Evolutionary conservation across 2,329 filamentous ascomycete species (phyloP).

Genomic region (Cladosporium halotolerans): DNA sequence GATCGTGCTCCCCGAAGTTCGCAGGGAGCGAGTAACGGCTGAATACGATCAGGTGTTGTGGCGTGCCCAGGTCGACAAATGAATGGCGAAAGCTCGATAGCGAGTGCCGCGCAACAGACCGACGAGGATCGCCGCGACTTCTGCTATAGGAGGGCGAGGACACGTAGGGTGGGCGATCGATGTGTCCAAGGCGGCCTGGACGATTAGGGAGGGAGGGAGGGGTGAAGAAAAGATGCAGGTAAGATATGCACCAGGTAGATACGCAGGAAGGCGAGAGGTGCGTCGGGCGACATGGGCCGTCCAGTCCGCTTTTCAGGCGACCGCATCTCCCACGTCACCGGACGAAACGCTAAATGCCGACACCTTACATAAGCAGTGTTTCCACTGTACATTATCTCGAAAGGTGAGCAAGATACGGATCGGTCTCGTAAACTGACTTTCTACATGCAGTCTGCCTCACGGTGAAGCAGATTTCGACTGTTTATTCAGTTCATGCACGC

Average conservation of each 20-base stretch:
- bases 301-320: not conserved
- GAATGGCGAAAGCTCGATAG: not conserved
- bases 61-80: not conserved
- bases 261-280: not conserved
- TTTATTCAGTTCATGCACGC: no score
- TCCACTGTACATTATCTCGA: no score
- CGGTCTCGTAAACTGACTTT: no score
- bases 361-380: no score
- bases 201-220: not conserved
- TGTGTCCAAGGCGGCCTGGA: not conserved
- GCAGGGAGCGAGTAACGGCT: not conserved
- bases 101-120: not conserved
- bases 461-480: no score
- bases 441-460: no score
- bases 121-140: not conserved
- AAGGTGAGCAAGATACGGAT: no score
- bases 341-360: no score
- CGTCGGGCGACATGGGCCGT: not conserved
- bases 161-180: not conserved
- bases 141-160: not conserved
- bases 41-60: not conserved
- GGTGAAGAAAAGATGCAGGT: not conserved
- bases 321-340: not conserved
- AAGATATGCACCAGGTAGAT: not conserved
- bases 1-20: not conserved